These are phyloP conservation scores for Diaporthe ampelina DNA, from an alignment of 2,329 filamentous ascomycete species.

Conservation along the genomic window DNA sequence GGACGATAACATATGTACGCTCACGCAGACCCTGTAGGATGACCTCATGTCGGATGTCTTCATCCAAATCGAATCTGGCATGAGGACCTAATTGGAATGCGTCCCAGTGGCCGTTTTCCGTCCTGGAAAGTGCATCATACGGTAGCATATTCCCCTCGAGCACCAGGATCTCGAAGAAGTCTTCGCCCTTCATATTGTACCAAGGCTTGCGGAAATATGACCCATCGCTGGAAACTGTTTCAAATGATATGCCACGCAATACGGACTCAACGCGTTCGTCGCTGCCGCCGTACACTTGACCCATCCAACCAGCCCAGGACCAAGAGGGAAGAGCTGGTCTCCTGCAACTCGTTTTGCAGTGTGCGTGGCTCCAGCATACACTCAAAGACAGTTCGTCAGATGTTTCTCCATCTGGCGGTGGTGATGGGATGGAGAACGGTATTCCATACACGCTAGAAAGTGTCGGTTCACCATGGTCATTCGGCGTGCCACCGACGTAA, in stretches of 20 bases:
- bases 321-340: background rate
- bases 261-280: background rate
- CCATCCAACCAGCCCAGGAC: background rate
- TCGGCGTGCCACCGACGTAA: background rate
- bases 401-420: rapidly evolving
- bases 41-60: background rate
- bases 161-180: background rate
- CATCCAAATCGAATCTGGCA: background rate
- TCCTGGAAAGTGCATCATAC: background rate
- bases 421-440: background rate
- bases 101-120: background rate
- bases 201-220: background rate
- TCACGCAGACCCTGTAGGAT: background rate
- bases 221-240: background rate
- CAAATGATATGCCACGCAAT: background rate
- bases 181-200: background rate
- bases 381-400: background rate
- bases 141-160: background rate
- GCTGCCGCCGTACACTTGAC: background rate
- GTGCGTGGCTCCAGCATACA: background rate
- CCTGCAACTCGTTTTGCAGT: background rate
- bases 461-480: too few species aligned
- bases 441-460: background rate
- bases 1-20: background rate
- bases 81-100: background rate